Percentiles rank a stretch among this genome's conserved stretches.
Conservation (phyloP, 495 filamentous ascomycete genomes). For the Acidomyces sp. region DNA sequence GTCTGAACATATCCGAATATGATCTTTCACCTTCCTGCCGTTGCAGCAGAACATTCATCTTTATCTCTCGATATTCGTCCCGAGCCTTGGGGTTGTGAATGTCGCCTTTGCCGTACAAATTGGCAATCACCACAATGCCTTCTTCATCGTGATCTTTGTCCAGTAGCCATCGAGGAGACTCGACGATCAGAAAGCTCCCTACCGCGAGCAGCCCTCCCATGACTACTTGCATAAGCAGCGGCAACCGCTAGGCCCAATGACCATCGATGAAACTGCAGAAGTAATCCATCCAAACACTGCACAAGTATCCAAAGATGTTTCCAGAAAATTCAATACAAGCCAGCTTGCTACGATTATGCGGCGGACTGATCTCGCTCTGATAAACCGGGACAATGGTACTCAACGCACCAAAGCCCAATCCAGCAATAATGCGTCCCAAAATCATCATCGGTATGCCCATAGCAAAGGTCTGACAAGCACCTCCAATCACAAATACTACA, state of each 20-base stretch:
- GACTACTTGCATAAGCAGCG: slow-evolving; percentile 81
- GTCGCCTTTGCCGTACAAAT: slow-evolving; percentile 90
- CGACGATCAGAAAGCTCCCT: slow-evolving; percentile 84
- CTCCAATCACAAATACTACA: slow-evolving; percentile 79
- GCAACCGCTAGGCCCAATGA: slow-evolving; percentile 81
- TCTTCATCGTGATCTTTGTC: slow-evolving; percentile 98
- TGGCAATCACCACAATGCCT: slow-evolving; percentile 94
- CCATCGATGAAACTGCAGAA: slow-evolving; percentile 82
- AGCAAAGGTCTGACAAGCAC: slow-evolving; percentile 71
- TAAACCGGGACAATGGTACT: slow-evolving; percentile 97
- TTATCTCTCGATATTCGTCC: slow-evolving; percentile 95
- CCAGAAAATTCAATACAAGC: slow-evolving; percentile 98
- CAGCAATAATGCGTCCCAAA: slow-evolving; percentile 77
- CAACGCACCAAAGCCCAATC: slow-evolving; percentile 82
- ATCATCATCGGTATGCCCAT: slow-evolving; percentile 84
- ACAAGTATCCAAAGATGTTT: slow-evolving; percentile 88
- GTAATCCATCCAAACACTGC: slow-evolving; percentile 97
- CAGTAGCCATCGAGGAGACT: slow-evolving; percentile 92
- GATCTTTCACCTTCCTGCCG: slow-evolving; percentile 89
- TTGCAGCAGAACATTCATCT: slow-evolving; percentile 87
- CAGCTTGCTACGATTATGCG: slow-evolving; percentile 87
- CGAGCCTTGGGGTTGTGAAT: slow-evolving; percentile 81
- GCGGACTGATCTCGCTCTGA: slow-evolving; percentile 94
- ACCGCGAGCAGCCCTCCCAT: slow-evolving; percentile 77
- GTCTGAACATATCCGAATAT: slow-evolving; percentile 87